Percentiles rank a stretch among this genome's conserved stretches.
Evolutionary conservation across 257 asterid species (phyloP).

Genomic region (Jacaranda mimosifolia): DNA sequence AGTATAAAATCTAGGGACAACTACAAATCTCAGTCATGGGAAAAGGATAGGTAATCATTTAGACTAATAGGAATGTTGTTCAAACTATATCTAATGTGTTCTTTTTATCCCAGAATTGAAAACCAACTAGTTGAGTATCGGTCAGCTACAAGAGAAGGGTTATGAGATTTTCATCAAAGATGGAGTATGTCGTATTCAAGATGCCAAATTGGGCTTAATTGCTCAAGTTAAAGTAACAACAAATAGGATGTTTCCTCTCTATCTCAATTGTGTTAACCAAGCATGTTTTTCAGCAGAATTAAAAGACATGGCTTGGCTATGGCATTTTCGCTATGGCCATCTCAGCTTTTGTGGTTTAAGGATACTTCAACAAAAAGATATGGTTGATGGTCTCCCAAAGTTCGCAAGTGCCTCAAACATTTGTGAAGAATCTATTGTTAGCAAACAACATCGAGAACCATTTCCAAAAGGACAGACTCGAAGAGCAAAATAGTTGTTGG

Average conservation of each 20-base stretch:
- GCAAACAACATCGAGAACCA: neutral
- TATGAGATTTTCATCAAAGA: conserved; percentile 1
- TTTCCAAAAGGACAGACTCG: conserved; percentile 1
- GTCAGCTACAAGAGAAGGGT: conserved; percentile 29
- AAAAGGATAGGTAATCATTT: no score
- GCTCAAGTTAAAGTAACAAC: neutral
- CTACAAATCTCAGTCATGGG: no score
- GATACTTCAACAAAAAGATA: neutral
- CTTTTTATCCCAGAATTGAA: conserved; percentile 18
- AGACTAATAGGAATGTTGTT: no score
- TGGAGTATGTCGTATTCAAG: conserved; percentile 8
- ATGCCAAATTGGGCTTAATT: neutral
- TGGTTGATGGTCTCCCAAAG: neutral
- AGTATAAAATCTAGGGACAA: no score
- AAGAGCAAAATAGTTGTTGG: neutral
- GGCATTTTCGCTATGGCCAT: no score
- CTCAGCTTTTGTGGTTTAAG: no score
- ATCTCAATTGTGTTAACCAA: neutral
- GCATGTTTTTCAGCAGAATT: neutral
- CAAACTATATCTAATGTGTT: conserved; percentile 8
- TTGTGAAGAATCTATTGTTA: neutral
- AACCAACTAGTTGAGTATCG: conserved; percentile 20
- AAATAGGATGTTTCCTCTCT: neutral
- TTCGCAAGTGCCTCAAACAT: neutral
- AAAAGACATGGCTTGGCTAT: no score